Evolutionary conservation across 1,284 basidiomycete genomes (phyloP).

Genomic region (Termitomyces sp.): DNA sequence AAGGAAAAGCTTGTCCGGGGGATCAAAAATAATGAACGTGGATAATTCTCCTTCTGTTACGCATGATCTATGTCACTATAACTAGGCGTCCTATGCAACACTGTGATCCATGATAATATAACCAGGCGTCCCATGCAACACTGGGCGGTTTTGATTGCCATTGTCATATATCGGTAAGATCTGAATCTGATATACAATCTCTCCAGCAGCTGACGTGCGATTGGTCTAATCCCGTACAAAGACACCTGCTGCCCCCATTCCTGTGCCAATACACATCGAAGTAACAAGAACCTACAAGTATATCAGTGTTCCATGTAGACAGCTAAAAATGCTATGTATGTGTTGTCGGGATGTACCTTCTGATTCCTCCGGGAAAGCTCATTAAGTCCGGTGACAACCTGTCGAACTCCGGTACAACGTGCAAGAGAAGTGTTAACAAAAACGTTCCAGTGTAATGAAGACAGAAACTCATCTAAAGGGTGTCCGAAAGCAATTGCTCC

Average conservation of each 20-base stretch:
- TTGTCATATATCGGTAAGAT: slow-evolving; percentile 44
- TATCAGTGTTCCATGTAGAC: background rate
- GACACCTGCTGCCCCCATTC: slow-evolving; percentile 82
- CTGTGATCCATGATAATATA: slow-evolving; percentile 53
- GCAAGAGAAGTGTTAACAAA: slow-evolving; percentile 17
- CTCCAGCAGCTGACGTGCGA: slow-evolving; percentile 7
- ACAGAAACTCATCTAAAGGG: slow-evolving; percentile 67
- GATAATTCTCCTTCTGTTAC: slow-evolving; percentile 52
- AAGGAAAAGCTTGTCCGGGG: slow-evolving; percentile 36
- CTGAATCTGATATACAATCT: background rate
- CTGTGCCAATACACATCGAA: slow-evolving; percentile 86
- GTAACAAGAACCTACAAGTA: slow-evolving; percentile 61
- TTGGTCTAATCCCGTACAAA: slow-evolving; percentile 60
- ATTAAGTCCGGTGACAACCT: slow-evolving; percentile 84
- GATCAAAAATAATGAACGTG: slow-evolving; percentile 43
- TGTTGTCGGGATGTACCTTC: slow-evolving; percentile 45
- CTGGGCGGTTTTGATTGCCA: slow-evolving; percentile 47
- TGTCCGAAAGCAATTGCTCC: slow-evolving; percentile 88
- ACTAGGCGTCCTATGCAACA: no score
- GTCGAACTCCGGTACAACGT: slow-evolving; percentile 84
- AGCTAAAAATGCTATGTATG: background rate
- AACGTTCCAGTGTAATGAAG: slow-evolving; percentile 3
- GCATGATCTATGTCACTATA: no score
- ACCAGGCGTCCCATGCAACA: slow-evolving; percentile 53
- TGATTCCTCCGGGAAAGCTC: slow-evolving; percentile 75